Percentiles rank a stretch among this genome's conserved stretches.
phyloP scores from a whole-genome alignment of 257 asterid species.

The Primulina eburnea region DNA sequence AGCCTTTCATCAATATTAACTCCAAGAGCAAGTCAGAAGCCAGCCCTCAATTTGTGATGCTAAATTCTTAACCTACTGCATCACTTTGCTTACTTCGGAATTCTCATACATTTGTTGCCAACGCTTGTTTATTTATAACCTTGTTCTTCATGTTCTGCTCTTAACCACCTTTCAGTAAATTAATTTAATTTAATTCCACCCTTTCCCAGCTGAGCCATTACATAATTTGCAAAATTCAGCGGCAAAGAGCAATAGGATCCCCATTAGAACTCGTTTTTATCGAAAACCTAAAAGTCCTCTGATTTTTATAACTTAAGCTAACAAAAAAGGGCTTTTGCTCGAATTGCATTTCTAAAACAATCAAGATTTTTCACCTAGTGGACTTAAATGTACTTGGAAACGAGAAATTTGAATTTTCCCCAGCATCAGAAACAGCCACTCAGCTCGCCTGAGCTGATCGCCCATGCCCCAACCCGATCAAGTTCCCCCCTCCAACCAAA shows the following conservation, averaged over 20 bases:
- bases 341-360: background rate
- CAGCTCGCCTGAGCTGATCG: background rate
- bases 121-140: background rate
- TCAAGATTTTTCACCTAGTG: background rate
- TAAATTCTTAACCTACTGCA: background rate
- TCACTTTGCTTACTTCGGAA: constrained; percentile 4
- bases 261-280: background rate
- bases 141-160: background rate
- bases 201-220: background rate
- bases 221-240: background rate
- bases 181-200: background rate
- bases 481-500: background rate
- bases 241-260: background rate
- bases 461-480: background rate
- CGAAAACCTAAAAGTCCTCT: background rate
- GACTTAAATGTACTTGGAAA: background rate
- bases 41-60: background rate
- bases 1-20: background rate
- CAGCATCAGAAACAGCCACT: background rate
- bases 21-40: background rate
- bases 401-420: background rate
- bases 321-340: constrained; percentile 1
- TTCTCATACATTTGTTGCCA: constrained; percentile 11
- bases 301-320: background rate
- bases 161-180: background rate